Evolutionary conservation across 2,329 filamentous ascomycete genomes (phyloP).

Genomic region (Cercospora sp.): DNA sequence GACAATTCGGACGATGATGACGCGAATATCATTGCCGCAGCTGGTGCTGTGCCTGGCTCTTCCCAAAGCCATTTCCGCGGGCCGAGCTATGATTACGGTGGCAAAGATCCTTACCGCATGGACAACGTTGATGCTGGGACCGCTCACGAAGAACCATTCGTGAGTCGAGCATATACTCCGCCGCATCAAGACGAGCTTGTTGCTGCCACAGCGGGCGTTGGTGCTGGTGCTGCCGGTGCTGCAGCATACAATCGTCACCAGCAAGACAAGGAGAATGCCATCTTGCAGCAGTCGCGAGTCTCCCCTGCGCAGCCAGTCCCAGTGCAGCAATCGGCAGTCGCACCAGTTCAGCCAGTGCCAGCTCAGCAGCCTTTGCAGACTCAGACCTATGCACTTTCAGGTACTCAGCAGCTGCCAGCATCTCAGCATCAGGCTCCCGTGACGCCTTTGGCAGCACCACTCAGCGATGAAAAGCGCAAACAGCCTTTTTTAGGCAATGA

Average conservation of each 20-base stretch:
- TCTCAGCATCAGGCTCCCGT: conserved; percentile 20
- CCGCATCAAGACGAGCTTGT: conserved; percentile 40
- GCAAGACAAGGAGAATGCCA: conserved; percentile 5
- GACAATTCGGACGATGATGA: conserved; percentile 60
- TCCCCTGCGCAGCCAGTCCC: conserved; percentile 17
- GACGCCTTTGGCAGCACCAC: conserved; percentile 19
- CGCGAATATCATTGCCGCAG: conserved; percentile 59
- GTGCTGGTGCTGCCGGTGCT: conserved; percentile 40
- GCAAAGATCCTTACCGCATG: conserved; percentile 36
- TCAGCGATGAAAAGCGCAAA: conserved; percentile 25
- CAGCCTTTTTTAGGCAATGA: conserved; percentile 33
- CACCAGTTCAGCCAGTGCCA: conserved; percentile 19
- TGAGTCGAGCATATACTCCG: conserved; percentile 32
- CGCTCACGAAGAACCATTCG: conserved; percentile 16
- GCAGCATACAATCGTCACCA: conserved; percentile 30
- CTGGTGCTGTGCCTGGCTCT: conserved; percentile 38
- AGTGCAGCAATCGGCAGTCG: not conserved
- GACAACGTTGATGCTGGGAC: conserved; percentile 28
- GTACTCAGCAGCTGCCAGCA: not conserved
- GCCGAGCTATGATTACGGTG: conserved; percentile 29
- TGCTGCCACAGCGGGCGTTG: conserved; percentile 43
- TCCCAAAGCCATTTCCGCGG: conserved; percentile 20
- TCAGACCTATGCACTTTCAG: conserved; percentile 26
- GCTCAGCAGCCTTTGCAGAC: conserved; percentile 24
- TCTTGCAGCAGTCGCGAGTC: conserved; percentile 4